Conservation (phyloP, 352 stramenopile genomes). For the Pythium guiyangense region DNA sequence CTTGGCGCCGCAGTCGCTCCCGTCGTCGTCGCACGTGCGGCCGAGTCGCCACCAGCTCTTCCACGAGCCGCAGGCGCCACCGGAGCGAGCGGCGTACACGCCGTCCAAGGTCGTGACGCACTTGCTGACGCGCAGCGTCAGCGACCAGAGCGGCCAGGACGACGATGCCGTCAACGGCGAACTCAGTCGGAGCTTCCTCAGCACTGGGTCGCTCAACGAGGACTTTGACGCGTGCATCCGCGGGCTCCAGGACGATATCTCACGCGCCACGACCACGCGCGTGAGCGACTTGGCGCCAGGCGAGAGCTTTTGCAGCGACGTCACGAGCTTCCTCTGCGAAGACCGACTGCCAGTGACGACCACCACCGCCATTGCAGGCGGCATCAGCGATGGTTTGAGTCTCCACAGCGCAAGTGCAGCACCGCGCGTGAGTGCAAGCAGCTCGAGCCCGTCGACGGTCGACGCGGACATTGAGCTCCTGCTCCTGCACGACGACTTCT, state of each 20-base stretch:
- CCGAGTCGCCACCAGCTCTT: background rate
- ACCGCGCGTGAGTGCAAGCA: slow-evolving; percentile 2
- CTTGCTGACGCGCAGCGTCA: slow-evolving; percentile 5
- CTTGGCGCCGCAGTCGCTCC: slow-evolving; percentile 1
- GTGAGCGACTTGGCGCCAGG: slow-evolving; percentile 5
- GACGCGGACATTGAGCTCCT: slow-evolving; percentile 47
- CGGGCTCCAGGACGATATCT: slow-evolving; percentile 50
- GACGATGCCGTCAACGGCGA: slow-evolving; percentile 1
- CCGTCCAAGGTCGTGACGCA: slow-evolving; percentile 11
- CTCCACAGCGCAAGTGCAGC: background rate
- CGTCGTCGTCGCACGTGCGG: background rate
- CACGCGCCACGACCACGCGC: slow-evolving; percentile 21
- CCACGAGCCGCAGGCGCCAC: background rate
- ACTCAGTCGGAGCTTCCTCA: slow-evolving; percentile 18
- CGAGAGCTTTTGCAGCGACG: slow-evolving; percentile 9
- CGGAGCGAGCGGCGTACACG: slow-evolving; percentile 7
- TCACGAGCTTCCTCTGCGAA: slow-evolving; percentile 7
- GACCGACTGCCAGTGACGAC: background rate
- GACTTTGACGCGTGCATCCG: slow-evolving; percentile 48
- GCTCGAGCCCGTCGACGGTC: slow-evolving; percentile 18
- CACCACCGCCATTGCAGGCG: background rate
- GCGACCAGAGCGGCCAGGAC: background rate
- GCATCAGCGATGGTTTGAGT: background rate
- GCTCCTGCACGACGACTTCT: slow-evolving; percentile 49
- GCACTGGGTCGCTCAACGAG: slow-evolving; percentile 21